Evolutionary conservation across 2,329 filamentous ascomycete genomes (phyloP), one percentile per base, ranked within the genome.

Genomic region (Hawksworthiomyces lignivorus): DNA sequence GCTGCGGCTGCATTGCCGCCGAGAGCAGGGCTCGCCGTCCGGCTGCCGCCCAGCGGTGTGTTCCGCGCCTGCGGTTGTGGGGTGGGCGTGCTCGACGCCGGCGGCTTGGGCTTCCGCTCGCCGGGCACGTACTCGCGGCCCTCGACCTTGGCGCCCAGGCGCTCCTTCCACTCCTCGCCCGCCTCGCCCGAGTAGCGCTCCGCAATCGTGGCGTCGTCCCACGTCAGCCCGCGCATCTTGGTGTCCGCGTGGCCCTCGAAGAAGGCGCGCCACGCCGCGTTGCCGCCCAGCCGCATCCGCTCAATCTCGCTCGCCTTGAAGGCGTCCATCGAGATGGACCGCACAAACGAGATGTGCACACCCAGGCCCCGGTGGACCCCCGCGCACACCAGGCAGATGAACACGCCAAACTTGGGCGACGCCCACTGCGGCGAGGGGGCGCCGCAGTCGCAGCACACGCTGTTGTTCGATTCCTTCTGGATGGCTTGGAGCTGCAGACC

Each of bases 341-440:
- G 84, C 50, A 98, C 89, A 67, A 98, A 98, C 60, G 88, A 95
- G 63, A 98, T 95, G 70, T 98, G 92, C 27, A 98, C 92, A 48
- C 92, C 92, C 22, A 98, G 79, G 4, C 88, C 88, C 49, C 92
- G 84, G 67, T 98, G 92, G 40, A 92, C 86, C 54, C 92, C 92
- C 26, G 89, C 90, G 70, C 92, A 98, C 50, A 84, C 87, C 39
- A 98, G 80, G 66, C 92, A 98, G 73, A 98, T 96, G 70, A 98
- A 98, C 63, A 95, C 87, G 59, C 90, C 90, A 61, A 98, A 94
- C 66, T 98, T 98, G 50, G 92, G 92, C 28, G 88, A 75, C 53
- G 92, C 90, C 92, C 92, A 98, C 83, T 98, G 92, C 49, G 92
- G 92, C 55, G 87, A 94, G 18, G 92, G 90, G 33, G 92, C 90